Evolutionary conservation across 116 monocot genomes (phyloP), one percentile per base, ranked within the genome.

Genomic region (Trichopus zeylanicus): DNA sequence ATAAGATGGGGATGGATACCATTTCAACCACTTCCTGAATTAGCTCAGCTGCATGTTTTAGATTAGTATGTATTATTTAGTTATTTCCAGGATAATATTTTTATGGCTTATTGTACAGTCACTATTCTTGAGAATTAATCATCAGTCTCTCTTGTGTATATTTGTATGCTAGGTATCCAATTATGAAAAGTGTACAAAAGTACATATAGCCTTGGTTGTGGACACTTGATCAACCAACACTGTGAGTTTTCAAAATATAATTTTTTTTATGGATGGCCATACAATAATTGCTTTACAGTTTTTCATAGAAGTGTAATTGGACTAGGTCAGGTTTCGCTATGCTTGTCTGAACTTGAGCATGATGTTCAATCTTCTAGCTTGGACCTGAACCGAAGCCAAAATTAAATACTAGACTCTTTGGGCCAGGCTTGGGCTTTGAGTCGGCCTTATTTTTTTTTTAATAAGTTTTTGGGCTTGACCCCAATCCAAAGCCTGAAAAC

Each of bases 1-100:
- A 70, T 75, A 46, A 59, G 75, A 37, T 52, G 69, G 15, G 75
- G 75, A 51, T 75, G 75, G 75, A 69, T 75, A 42, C 75, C 75
- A 33, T 37, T 75, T 27, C 69, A 75, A 59, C 75, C 75, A 6
- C 70, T 75, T 26, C 75, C 75, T 20, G 75, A 75, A 39, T 63
- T 64, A 3, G 31, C 69, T 56, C 69, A 75, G 42, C 28, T 75
- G 21, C 70, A 75, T 60, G 69, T 69, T 27, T 39, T 75, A 22
- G 75, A 75, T 21, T 21, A 53, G 75, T 75, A 75, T 59, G 53
- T 31, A n/a, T n/a, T 5, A 46, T 3, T 2, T 42, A 13, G 3
- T 42, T 42, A 3, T n/a, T 42, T 13, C 13, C 13, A n/a, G 13
- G 8, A 16, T 42, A 13, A 16, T 42, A 1, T 42, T 42, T n/a